Evolutionary conservation across 768 basidiomycete species (phyloP), one percentile per base, ranked within the genome.

Genomic region (Psilocybe sp.): DNA sequence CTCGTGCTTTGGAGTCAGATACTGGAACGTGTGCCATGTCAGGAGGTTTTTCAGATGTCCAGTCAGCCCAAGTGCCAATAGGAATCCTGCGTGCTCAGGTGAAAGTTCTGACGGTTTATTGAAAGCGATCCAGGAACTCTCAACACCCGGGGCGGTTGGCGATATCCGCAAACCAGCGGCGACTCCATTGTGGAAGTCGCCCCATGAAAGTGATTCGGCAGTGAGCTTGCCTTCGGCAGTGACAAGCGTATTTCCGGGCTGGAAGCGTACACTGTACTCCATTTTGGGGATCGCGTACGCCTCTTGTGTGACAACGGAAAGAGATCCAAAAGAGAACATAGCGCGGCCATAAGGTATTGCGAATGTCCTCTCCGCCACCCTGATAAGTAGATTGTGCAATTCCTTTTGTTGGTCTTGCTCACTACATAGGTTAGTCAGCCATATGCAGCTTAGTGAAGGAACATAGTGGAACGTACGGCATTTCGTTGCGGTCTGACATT

Each of bases 121-220:
- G 76, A 95, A 98, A 12, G 88, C 85, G 46, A 97, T 93, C 92
- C 95, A 98, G 0, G 93, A 92, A 60, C 89, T 91, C 63, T 97
- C 92, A 38, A 98, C 80, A 9, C 82, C 83, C 42, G 73, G 68
- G 8, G 86, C 80, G n/a, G 80, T 77, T 0, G 89, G 83, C 0
- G 87, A 84, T 44, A 98, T 83, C 6, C 91, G 84, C 39, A 99
- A 67, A 2, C 88, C 97, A 4, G 92, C 90, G 7, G 93, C 92
- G 0, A 97, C 96, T 9, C 97, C 97, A 55, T 96, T 94, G 68
- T 98, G 94, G 68, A 99, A 99, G 52, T 95, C 90, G n/a, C 91
- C 93, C 97, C 96, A 99, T 45, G 76, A 80, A 5, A 81, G 68
- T 28, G 84, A 85, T 38, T 98, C 95, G 1, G 69, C 57, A 0